phyloP scores from a whole-genome alignment of 352 stramenopile genomes.

The Globisporangium emineosum region DNA sequence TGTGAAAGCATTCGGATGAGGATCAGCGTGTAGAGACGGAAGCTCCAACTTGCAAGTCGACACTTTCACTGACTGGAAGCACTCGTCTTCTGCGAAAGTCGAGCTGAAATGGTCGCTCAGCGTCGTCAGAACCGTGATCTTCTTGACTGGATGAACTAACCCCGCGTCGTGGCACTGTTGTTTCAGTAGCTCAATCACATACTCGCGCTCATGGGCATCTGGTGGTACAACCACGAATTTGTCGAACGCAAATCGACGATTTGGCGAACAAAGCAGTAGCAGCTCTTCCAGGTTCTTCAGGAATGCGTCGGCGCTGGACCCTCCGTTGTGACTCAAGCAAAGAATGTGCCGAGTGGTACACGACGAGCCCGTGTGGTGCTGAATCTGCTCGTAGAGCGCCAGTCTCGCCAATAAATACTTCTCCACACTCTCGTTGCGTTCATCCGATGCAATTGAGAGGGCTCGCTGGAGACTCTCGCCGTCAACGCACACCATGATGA shows the following conservation, averaged over 20 bases:
- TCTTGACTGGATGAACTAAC: conserved; percentile 11
- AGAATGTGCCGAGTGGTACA: conserved; percentile 25
- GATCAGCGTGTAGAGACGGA: conserved; percentile 9
- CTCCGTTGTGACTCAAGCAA: conserved; percentile 16
- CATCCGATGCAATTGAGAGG: not conserved
- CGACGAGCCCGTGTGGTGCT: conserved; percentile 25
- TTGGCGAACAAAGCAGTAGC: conserved; percentile 9
- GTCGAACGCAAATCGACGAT: conserved; percentile 22
- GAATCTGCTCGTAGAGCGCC: conserved; percentile 24
- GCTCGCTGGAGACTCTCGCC: conserved; percentile 19
- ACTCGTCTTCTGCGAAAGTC: not conserved
- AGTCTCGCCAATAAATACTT: conserved; percentile 18
- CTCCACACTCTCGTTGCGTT: not conserved
- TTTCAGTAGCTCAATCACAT: conserved; percentile 5
- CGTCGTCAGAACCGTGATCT: conserved; percentile 28
- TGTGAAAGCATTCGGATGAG: conserved; percentile 1
- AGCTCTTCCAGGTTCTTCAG: conserved; percentile 19
- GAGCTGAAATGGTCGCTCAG: conserved; percentile 13
- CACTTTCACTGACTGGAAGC: conserved; percentile 9
- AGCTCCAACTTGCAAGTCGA: conserved; percentile 20
- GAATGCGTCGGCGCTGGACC: conserved; percentile 20
- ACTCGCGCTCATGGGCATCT: not conserved
- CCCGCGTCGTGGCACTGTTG: not conserved
- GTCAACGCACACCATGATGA: conserved; percentile 35
- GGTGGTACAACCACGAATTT: conserved; percentile 17